Conservation (phyloP, 805 yeast genomes). For the Candida michaelii region DNA sequence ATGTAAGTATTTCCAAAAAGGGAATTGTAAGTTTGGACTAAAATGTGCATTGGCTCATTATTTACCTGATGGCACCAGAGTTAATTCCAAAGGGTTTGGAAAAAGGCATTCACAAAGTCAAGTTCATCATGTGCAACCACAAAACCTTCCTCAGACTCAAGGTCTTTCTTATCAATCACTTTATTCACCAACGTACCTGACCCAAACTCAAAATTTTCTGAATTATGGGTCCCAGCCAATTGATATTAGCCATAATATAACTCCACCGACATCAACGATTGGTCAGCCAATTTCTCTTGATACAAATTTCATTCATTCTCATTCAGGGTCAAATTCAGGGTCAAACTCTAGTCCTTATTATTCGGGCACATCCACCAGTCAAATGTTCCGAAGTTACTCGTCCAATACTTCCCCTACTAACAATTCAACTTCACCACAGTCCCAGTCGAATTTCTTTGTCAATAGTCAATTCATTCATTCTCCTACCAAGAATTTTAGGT, state of each 20-base stretch:
- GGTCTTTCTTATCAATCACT: neutral
- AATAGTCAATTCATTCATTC: constrained; percentile 12
- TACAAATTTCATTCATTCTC: constrained; percentile 1
- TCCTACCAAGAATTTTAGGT: constrained; percentile 3
- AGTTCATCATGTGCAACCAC: neutral
- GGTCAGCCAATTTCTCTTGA: constrained; percentile 1
- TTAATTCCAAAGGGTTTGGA: constrained; percentile 45
- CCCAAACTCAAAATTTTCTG: neutral
- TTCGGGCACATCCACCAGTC: constrained; percentile 5
- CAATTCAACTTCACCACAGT: constrained; percentile 11
- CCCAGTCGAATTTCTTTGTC: constrained; percentile 12
- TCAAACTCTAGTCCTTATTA: neutral
- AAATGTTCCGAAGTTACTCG: constrained; percentile 15
- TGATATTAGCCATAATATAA: constrained; percentile 6
- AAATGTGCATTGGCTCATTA: constrained; percentile 94
- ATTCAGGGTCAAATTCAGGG: constrained; percentile 2
- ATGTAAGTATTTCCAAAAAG: constrained; percentile 92
- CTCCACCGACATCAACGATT: neutral
- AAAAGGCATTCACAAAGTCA: too few species aligned
- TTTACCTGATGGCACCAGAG: constrained; percentile 83
- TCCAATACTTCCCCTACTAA: constrained; percentile 14
- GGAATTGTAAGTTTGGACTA: constrained; percentile 93
- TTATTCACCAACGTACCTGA: neutral
- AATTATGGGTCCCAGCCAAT: constrained; percentile 10
- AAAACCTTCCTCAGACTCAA: neutral